Conservation (phyloP, 768 basidiomycete genomes). For the Floccularia luteovirens region DNA sequence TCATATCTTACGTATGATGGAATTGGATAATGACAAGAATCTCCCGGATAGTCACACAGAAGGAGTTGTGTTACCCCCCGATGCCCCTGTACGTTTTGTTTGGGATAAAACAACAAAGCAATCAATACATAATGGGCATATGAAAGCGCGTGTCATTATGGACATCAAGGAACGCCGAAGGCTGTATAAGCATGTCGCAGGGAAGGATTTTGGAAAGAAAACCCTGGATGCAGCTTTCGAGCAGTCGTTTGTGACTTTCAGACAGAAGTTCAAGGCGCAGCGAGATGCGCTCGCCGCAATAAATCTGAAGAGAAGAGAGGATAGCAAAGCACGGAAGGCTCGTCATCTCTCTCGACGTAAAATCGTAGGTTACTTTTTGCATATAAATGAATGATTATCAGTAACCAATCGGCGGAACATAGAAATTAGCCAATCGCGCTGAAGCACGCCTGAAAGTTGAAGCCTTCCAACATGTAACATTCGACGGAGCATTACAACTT, state of each 20-base stretch:
- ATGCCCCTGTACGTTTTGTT: constrained; percentile 65
- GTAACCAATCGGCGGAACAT: neutral
- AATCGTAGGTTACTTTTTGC: constrained; percentile 33
- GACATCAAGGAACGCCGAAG: constrained; percentile 52
- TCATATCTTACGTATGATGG: constrained; percentile 58
- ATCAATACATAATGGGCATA: constrained; percentile 64
- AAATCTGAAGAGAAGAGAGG: constrained; percentile 44
- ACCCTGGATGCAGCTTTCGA: constrained; percentile 58
- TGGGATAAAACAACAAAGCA: constrained; percentile 77
- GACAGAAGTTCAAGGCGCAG: constrained; percentile 62
- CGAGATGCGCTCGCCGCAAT: constrained; percentile 36
- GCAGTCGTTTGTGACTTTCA: constrained; percentile 59
- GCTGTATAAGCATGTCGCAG: constrained; percentile 55
- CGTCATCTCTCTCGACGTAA: constrained; percentile 57
- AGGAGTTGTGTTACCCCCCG: constrained; percentile 31
- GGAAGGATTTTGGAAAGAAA: constrained; percentile 60
- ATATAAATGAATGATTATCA: neutral
- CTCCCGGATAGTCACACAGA: constrained; percentile 60
- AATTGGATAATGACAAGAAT: constrained; percentile 42
- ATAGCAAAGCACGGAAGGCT: constrained; percentile 52
- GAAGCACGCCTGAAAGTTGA: constrained; percentile 47
- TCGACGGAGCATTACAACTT: constrained; percentile 62
- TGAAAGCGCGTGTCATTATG: constrained; percentile 57
- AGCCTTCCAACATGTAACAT: constrained; percentile 51
- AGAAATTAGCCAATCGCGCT: constrained; percentile 68